Evolutionary conservation across 1,139 yeast species (phyloP), one percentile per base, ranked within the genome.

Genomic region (Yamadazyma triangularis): DNA sequence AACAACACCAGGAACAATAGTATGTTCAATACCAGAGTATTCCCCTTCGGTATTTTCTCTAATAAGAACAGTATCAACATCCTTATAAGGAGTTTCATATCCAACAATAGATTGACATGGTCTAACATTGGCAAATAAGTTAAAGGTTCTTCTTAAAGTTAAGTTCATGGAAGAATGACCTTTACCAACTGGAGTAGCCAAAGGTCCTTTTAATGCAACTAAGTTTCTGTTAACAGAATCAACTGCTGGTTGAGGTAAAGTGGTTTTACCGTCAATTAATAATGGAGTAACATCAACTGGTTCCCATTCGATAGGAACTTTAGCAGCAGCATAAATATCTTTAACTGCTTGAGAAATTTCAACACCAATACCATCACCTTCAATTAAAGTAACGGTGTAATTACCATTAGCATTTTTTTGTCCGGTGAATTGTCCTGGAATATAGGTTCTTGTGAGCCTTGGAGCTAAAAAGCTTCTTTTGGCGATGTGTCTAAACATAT

Each of bases 41-140:
- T 91, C 98, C 68, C 97, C 98, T 70, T 91, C 98, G 50, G 98
- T 91, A 78, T 91, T 91, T 70, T 91, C 98, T 76, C 98, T 87
- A 63, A 91, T 88, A 57, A 91, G 75, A 31, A 91, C 96, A 42
- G 96, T 83, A 68, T 91, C 94, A 45, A 91, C 96, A 59, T 86
- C 75, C 51, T 86, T 83, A 70, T 89, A 91, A 29, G 96, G 94
- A 42, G 97, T 91, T 64, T 89, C 77, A 78, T 77, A 91, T 50
- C 98, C 98, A 44, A 76, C 84, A 49, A 91, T 78, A 36, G 95
- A 83, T 68, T 83, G 83, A 66, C 97, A 93, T 33, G 97, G 98
- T 71, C 97, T 86, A 41, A 91, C 95, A 63, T 91, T 91, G 56
- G 98, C 98, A 50, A 88, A 91, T 53, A 91, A 74, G 67, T 83